phyloP scores from a whole-genome alignment of 305 asterid genomes.

The Solanum hybrid region DNA sequence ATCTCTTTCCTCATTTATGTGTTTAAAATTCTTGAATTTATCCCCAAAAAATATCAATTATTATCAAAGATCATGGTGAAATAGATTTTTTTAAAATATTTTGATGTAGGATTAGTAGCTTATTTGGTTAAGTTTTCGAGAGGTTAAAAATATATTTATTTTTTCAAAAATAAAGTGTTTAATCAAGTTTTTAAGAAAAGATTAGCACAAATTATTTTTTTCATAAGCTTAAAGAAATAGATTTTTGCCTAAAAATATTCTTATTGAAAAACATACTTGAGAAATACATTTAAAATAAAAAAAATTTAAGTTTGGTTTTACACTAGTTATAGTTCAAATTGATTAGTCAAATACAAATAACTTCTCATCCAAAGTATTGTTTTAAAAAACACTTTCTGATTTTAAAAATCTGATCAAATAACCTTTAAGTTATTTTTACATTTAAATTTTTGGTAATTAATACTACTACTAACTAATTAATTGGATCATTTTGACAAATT shows the following conservation, averaged over 20 bases:
- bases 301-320: too few relatives aligned
- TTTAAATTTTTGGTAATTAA: not conserved
- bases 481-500: not conserved
- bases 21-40: not conserved
- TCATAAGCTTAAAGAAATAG: not conserved
- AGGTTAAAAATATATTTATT: not conserved
- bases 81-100: too few relatives aligned
- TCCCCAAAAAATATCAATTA: not conserved
- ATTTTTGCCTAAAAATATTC: not conserved
- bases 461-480: not conserved
- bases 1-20: not conserved
- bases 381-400: not conserved
- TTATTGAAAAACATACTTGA: not conserved
- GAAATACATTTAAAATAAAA: too few relatives aligned
- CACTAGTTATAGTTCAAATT: too few relatives aligned
- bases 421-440: not conserved
- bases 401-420: not conserved
- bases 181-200: not conserved
- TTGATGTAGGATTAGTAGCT: too few relatives aligned
- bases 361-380: not conserved
- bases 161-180: too few relatives aligned
- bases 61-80: not conserved
- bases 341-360: not conserved
- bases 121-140: not conserved
- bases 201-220: not conserved